Conservation (phyloP, 2,329 filamentous ascomycete species). For the Sporothrix curviconia region DNA sequence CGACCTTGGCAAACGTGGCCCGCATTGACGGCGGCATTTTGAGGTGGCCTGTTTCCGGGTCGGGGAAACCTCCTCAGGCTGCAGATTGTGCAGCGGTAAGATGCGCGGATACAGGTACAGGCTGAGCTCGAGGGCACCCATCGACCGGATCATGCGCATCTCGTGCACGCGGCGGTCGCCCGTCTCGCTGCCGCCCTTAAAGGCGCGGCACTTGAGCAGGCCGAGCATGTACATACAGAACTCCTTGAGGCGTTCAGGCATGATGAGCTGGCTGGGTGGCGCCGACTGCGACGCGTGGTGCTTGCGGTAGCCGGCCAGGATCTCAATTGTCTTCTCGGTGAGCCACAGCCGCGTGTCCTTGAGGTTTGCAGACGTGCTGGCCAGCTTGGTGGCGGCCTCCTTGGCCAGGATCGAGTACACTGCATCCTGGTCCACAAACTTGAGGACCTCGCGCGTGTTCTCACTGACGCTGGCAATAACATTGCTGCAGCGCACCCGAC, state of each 20-base stretch:
- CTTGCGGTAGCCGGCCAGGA: conserved; percentile 86
- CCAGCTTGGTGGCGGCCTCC: conserved; percentile 82
- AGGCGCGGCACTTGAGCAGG: conserved; percentile 80
- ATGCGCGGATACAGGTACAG: conserved; percentile 94
- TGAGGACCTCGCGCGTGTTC: conserved; percentile 75
- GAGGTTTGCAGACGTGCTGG: conserved; percentile 59
- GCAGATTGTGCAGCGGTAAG: conserved; percentile 82
- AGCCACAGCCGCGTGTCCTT: conserved; percentile 80
- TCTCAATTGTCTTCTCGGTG: conserved; percentile 87
- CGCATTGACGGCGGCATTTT: conserved; percentile 75
- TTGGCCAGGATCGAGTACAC: conserved; percentile 85
- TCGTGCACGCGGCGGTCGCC: conserved; percentile 88
- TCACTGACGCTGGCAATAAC: conserved; percentile 89
- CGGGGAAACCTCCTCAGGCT: conserved; percentile 84
- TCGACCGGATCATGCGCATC: conserved; percentile 79
- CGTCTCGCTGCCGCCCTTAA: conserved; percentile 87
- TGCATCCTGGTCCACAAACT: conserved; percentile 92
- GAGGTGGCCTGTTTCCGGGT: conserved; percentile 75
- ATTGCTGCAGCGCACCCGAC: conserved; percentile 87
- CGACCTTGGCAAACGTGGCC: conserved; percentile 78
- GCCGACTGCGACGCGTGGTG: conserved; percentile 77
- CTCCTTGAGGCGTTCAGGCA: conserved; percentile 94
- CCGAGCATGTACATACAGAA: conserved; percentile 94
- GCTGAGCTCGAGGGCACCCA: conserved; percentile 78
- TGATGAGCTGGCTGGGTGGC: conserved; percentile 84